Conservation (phyloP, 2,329 filamentous ascomycete genomes). For the Paraconiothyrium sp. region DNA sequence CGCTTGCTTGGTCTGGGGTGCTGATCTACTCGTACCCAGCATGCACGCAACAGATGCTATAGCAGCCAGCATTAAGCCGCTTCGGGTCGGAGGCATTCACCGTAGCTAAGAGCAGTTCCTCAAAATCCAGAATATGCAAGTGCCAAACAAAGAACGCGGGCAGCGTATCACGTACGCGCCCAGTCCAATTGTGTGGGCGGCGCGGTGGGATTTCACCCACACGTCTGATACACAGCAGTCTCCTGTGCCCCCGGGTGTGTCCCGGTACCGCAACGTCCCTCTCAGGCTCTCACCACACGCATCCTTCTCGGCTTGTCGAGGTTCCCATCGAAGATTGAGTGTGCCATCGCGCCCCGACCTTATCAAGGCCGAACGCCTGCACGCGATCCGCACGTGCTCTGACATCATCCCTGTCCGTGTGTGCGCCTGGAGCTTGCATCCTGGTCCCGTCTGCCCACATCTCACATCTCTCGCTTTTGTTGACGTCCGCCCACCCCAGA, state of each 20-base stretch:
- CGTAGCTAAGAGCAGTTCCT: neutral
- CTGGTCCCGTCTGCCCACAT: slow-evolving; percentile 8
- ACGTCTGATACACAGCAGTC: neutral
- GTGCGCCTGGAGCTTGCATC: slow-evolving; percentile 12
- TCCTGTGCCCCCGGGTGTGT: neutral
- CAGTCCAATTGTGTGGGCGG: neutral
- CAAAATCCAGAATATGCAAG: neutral
- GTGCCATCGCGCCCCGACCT: neutral
- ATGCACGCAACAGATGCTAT: neutral
- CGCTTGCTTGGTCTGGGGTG: slow-evolving; percentile 5
- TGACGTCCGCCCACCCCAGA: neutral
- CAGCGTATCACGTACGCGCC: neutral
- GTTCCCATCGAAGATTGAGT: neutral
- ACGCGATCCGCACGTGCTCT: slow-evolving; percentile 13
- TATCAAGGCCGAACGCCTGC: neutral
- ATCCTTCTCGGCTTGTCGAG: neutral
- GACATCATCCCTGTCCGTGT: slow-evolving; percentile 15
- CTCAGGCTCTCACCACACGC: neutral
- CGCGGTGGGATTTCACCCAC: neutral
- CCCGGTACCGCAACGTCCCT: neutral
- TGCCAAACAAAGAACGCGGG: slow-evolving; percentile 1
- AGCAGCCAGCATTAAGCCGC: neutral
- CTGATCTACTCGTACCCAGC: neutral
- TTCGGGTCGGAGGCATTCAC: neutral
- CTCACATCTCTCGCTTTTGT: slow-evolving; percentile 4